These are phyloP conservation scores for Ustilago nuda DNA, from an alignment of 1,284 basidiomycete genomes.

Conservation along the genomic window DNA sequence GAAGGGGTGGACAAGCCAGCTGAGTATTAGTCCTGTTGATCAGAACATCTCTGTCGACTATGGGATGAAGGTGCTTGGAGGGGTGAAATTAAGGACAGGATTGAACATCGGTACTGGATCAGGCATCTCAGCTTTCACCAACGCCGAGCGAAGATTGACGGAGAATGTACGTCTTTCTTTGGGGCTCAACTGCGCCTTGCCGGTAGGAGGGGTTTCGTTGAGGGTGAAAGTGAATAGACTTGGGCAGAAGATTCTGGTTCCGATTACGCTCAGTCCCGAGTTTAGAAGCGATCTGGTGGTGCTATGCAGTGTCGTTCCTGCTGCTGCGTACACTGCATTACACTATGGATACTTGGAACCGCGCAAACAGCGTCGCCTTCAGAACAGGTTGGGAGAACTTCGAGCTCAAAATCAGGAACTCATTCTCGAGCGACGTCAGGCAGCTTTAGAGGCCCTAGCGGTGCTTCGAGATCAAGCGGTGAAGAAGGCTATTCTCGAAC, in stretches of 20 bases:
- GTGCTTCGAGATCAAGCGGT: constrained; percentile 71
- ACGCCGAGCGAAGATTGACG: constrained; percentile 68
- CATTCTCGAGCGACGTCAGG: constrained; percentile 74
- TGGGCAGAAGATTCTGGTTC: constrained; percentile 74
- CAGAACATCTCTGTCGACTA: constrained; percentile 69
- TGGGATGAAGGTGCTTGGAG: constrained; percentile 69
- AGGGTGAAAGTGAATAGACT: constrained; percentile 71
- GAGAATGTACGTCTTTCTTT: constrained; percentile 67
- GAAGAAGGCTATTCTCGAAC: constrained; percentile 70
- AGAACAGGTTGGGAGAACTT: constrained; percentile 72
- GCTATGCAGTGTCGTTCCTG: constrained; percentile 74
- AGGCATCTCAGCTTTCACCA: constrained; percentile 62
- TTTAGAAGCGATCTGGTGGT: constrained; percentile 72
- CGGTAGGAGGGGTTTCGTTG: constrained; percentile 65
- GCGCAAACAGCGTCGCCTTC: constrained; percentile 70
- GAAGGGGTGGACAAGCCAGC: constrained; percentile 61
- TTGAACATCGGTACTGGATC: constrained; percentile 63
- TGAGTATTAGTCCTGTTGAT: constrained; percentile 47
- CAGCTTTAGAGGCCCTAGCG: constrained; percentile 74
- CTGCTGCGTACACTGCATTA: constrained; percentile 72
- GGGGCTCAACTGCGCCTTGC: constrained; percentile 65
- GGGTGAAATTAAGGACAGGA: constrained; percentile 71
- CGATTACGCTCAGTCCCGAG: constrained; percentile 73
- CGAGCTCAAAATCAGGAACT: constrained; percentile 75
- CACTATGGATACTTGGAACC: constrained; percentile 76